Evolutionary conservation across 192 early-diverging fungal species (phyloP), one percentile per base, ranked within the genome.

Genomic region (Entomortierella parvispora): DNA sequence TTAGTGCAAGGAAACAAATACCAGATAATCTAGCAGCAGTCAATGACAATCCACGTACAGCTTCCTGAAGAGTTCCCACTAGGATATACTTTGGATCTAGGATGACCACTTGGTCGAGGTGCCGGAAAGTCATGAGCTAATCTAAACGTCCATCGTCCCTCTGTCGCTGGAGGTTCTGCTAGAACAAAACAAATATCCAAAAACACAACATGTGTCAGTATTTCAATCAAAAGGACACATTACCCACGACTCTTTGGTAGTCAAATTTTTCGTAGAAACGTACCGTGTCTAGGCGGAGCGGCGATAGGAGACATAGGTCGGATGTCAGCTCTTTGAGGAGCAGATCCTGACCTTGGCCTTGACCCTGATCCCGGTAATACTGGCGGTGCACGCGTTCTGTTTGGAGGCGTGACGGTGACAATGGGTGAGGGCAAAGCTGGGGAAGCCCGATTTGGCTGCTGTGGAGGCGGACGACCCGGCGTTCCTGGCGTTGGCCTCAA

Each of bases 131-230:
- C 72, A 47, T 29, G 9, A 8, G 72, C 54, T 7, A 52, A 15
- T 56, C 48, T 65, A 55, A 76, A 76, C 20, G 64, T 48, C 72
- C 72, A 76, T 42, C 72, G 72, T 20, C 72, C 72, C 29, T 76
- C 72, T 56, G 57, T 67, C 9, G 72, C 61, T 40, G 64, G 51
- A n/a, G 63, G 72, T 48, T 76, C 71, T 48, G 34, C 45, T 54
- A 55, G 31, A 9, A 34, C 7, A 40, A 11, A 5, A 1, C 5
- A 14, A 29, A 42, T 22, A 31, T 43, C 20, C 37, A 11, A 52
- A 32, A 31, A 14, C 14, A 59, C 17, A 42, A 49, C 6, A 44
- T n/a, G n/a, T n/a, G n/a, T n/a, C n/a, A n/a, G n/a, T n/a, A n/a
- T n/a, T n/a, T n/a, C 14, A 12, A 2, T 11, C 22, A 48, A 28